Conservation (phyloP, 305 asterid species). For the Vinca major region DNA sequence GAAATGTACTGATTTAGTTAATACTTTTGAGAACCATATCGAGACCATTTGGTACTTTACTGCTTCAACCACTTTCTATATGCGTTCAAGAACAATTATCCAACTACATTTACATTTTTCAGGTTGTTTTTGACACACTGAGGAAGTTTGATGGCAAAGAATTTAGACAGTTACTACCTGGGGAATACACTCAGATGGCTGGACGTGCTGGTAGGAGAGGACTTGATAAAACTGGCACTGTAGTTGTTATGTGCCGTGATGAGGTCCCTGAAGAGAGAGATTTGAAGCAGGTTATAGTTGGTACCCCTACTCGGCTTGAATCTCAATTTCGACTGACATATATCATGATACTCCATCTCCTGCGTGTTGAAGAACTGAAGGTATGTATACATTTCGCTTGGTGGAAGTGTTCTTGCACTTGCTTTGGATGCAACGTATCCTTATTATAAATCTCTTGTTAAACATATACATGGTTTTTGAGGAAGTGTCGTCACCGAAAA, state of each 20-base stretch:
- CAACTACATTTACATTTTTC: constrained; percentile 23
- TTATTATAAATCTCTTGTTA: not conserved
- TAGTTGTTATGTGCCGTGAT: constrained; percentile 84
- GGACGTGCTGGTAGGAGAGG: constrained; percentile 99
- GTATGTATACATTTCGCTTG: constrained; percentile 25
- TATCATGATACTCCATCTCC: constrained; percentile 96
- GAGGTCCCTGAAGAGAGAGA: constrained; percentile 80
- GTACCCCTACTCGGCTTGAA: constrained; percentile 79
- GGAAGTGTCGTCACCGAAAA: not conserved
- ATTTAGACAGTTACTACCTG: constrained; percentile 82
- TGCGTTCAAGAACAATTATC: not conserved
- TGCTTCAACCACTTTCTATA: not conserved
- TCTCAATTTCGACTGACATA: constrained; percentile 97
- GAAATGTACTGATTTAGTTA: not conserved
- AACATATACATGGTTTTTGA: not conserved
- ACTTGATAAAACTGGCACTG: constrained; percentile 92
- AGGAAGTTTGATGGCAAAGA: constrained; percentile 95
- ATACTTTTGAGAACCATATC: not conserved
- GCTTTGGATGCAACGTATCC: too few relatives aligned
- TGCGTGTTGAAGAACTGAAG: constrained; percentile 97
- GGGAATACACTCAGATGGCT: constrained; percentile 99
- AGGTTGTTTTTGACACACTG: constrained; percentile 91
- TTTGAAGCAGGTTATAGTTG: constrained; percentile 74
- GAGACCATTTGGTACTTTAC: not conserved
- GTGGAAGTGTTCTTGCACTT: not conserved